These are phyloP conservation scores for Flaveria linearis DNA, from an alignment of 129 eudicot genomes.

Conservation along the genomic window DNA sequence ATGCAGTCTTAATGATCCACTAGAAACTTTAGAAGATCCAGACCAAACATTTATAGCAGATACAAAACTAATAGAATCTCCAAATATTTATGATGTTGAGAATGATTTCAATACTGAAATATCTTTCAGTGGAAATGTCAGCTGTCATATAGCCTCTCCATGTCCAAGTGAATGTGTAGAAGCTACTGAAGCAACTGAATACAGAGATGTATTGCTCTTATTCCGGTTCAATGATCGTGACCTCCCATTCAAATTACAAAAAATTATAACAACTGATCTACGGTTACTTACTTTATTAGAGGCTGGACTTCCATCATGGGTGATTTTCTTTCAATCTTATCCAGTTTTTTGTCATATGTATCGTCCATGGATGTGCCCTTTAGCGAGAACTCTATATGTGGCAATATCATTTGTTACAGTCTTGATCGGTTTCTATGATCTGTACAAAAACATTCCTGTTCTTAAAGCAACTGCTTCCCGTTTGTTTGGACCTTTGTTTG, in stretches of 20 bases:
- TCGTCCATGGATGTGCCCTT: constrained; percentile 99
- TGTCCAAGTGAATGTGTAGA: constrained; percentile 55
- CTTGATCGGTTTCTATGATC: constrained; percentile 87
- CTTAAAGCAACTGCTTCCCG: constrained; percentile 85
- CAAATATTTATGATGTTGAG: constrained; percentile 34
- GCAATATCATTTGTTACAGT: constrained; percentile 77
- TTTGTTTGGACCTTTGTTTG: constrained; percentile 84
- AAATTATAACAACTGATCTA: constrained; percentile 62
- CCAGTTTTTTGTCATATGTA: constrained; percentile 82
- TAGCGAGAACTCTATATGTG: constrained; percentile 77
- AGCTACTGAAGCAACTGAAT: constrained; percentile 48
- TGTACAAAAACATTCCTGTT: constrained; percentile 93
- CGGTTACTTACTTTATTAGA: constrained; percentile 81
- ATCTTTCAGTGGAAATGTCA: constrained; percentile 30
- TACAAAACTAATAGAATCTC: constrained; percentile 23
- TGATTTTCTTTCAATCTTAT: constrained; percentile 87
- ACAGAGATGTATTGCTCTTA: constrained; percentile 68
- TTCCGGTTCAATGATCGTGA: constrained; percentile 77
- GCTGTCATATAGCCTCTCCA: constrained; percentile 48
- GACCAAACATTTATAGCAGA: constrained; percentile 32
- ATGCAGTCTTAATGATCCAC: constrained; percentile 23
- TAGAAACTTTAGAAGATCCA: constrained; percentile 19
- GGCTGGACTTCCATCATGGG: constrained; percentile 98
- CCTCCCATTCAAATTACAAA: constrained; percentile 74
- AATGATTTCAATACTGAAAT: constrained; percentile 42